Evolutionary conservation across 1,139 yeast genomes (phyloP).

Genomic region (Diutina scorzettiae): DNA sequence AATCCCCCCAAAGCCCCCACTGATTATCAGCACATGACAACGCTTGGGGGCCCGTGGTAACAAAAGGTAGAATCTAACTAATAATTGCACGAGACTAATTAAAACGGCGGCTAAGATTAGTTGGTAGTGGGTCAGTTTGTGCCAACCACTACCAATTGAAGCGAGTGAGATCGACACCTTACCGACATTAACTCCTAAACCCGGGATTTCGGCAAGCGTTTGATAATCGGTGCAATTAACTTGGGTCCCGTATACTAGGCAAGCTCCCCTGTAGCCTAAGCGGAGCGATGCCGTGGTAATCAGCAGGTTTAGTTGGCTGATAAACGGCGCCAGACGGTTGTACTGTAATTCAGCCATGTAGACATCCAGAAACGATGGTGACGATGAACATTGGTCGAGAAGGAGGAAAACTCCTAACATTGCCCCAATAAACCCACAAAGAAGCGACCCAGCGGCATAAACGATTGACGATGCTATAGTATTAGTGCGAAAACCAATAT

Average conservation of each 20-base stretch:
- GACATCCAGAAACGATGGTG: slow-evolving; percentile 9
- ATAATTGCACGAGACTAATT: slow-evolving; percentile 28
- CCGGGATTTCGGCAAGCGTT: slow-evolving; percentile 5
- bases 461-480: background rate
- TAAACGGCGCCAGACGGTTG: background rate
- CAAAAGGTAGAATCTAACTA: slow-evolving; percentile 28
- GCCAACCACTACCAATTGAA: slow-evolving; percentile 8
- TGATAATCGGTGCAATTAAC: slow-evolving; percentile 9
- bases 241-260: slow-evolving; percentile 8
- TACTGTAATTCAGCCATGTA: slow-evolving; percentile 9
- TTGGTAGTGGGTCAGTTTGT: slow-evolving; percentile 9
- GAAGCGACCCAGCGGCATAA: background rate
- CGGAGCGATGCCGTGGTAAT: slow-evolving; percentile 7
- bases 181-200: background rate
- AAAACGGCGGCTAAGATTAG: slow-evolving; percentile 38
- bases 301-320: background rate
- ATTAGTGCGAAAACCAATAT: background rate
- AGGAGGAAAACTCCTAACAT: slow-evolving; percentile 11
- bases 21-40: slow-evolving; percentile 17
- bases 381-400: slow-evolving; percentile 10
- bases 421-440: background rate
- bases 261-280: slow-evolving; percentile 10
- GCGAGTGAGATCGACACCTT: slow-evolving; percentile 7
- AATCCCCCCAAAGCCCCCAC: slow-evolving; percentile 23
- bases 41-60: slow-evolving; percentile 41